Evolutionary conservation across 2,329 filamentous ascomycete genomes (phyloP).

Genomic region (Xylaria sp.): DNA sequence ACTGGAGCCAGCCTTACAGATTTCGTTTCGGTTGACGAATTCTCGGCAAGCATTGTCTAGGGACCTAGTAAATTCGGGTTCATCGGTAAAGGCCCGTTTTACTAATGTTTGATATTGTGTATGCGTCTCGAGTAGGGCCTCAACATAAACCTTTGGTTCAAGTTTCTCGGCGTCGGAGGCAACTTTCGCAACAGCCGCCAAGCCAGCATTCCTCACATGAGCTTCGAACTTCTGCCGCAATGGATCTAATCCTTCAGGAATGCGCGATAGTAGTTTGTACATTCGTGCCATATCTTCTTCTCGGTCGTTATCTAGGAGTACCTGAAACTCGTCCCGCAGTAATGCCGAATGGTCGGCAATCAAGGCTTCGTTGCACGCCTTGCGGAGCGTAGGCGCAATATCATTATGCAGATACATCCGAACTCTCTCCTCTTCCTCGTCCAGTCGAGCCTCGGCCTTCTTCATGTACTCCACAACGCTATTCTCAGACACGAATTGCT

Average conservation of each 20-base stretch:
- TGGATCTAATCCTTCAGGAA: slow-evolving; percentile 89
- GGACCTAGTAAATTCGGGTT: slow-evolving; percentile 95
- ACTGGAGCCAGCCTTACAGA: slow-evolving; percentile 91
- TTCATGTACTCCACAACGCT: slow-evolving; percentile 99
- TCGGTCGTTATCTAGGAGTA: slow-evolving; percentile 89
- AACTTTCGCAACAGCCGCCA: slow-evolving; percentile 89
- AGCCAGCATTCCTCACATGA: slow-evolving; percentile 88
- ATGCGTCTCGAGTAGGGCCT: slow-evolving; percentile 92
- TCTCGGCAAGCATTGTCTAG: slow-evolving; percentile 96
- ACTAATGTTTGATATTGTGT: slow-evolving; percentile 91
- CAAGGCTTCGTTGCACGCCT: slow-evolving; percentile 84
- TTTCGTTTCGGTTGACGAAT: slow-evolving; percentile 96
- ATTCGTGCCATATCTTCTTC: slow-evolving; percentile 95
- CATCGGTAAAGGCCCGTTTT: slow-evolving; percentile 89
- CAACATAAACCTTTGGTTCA: slow-evolving; percentile 96
- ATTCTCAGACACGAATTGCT: slow-evolving; percentile 93
- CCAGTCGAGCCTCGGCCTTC: slow-evolving; percentile 88
- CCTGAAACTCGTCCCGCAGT: slow-evolving; percentile 94
- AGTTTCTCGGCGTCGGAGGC: slow-evolving; percentile 85
- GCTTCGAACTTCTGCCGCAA: slow-evolving; percentile 86
- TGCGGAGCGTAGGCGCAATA: slow-evolving; percentile 83
- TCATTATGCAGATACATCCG: slow-evolving; percentile 89
- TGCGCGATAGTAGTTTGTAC: slow-evolving; percentile 89
- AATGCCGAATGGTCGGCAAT: slow-evolving; percentile 86
- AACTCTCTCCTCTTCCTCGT: slow-evolving; percentile 94